phyloP scores from a whole-genome alignment of 768 basidiomycete genomes.

The Holtermanniella nyarrowii region DNA sequence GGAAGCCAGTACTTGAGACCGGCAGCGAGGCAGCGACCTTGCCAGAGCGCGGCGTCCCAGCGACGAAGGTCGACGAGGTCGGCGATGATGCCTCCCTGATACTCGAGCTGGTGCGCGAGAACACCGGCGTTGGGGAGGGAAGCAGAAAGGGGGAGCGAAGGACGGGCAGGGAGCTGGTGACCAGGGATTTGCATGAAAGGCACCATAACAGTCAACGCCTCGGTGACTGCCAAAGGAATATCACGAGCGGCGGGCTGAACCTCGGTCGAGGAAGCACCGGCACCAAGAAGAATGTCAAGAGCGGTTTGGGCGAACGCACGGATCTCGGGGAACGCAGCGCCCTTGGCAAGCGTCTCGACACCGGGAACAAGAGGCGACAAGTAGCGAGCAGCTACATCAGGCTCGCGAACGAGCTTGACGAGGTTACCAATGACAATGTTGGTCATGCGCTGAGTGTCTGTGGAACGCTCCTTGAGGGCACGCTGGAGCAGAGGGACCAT shows the following conservation, averaged over 20 bases:
- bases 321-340: constrained; percentile 94
- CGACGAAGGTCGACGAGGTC: constrained; percentile 55
- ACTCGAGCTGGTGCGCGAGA: constrained; percentile 55
- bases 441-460: constrained; percentile 88
- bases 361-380: constrained; percentile 78
- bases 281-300: constrained; percentile 63
- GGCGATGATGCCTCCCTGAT: constrained; percentile 61
- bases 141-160: constrained; percentile 46
- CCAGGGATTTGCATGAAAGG: constrained; percentile 51
- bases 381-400: constrained; percentile 77
- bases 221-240: constrained; percentile 53
- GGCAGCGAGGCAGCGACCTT: constrained; percentile 54
- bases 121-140: constrained; percentile 49
- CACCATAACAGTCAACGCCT: constrained; percentile 51
- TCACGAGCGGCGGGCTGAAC: constrained; percentile 63
- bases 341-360: constrained; percentile 75
- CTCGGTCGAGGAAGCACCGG: constrained; percentile 69
- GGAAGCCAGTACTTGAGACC: constrained; percentile 62
- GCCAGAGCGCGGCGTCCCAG: constrained; percentile 41
- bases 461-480: constrained; percentile 86
- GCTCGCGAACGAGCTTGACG: constrained; percentile 91
- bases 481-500: constrained; percentile 83
- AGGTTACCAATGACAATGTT: constrained; percentile 93
- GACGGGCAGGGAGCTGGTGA: constrained; percentile 43
- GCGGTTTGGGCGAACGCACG: constrained; percentile 85